Base-by-base conservation (phyloP, 495 filamentous ascomycete species). In the Neurospora cerealis region DNA sequence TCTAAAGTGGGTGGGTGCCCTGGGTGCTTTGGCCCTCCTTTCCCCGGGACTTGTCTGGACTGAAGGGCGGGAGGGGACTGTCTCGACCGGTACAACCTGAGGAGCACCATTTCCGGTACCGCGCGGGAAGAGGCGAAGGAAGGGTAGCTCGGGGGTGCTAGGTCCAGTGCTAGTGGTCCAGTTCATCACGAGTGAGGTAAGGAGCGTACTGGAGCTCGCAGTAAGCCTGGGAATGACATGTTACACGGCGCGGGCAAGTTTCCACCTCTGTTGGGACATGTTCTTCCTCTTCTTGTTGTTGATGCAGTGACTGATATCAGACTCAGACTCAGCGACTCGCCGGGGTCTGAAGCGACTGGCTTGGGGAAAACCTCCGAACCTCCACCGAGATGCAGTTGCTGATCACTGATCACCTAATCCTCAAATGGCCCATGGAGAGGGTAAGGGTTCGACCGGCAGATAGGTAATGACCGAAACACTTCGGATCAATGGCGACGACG, bases 111-210 rank as follows among this genome's bases (percentile, higher is more conserved):
- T 36, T 72, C 69, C 70, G 74, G 74, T 78, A 77, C 74, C 76
- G 76, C 69, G 69, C 76, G 78, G 78, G 76, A 78, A 78, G 73
- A 79, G 76, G 78, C 77, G 77, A 79, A 70, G 9, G 37, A 36
- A 70, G 24, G 54, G 38, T 41, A 41, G 46, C 69, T 75, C 54
- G 11, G 69, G 24, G 60, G 13, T n/a, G 71, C 15, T 60, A 71
- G 40, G 36, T 66, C 21, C 40, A 70, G 17, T 38, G 69, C 69
- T 41, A 73, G 54, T 34, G 15, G 54, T 62, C 28, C 24, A 34
- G 15, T 19, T 15, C 28, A 34, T 9, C 5, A 36, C 19, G 54
- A 19, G 21, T 34, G 54, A 19, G 54, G 54, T 19, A 11, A 28
- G 21, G 24, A 60, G 48, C 11, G 10, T 60, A 7, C 5, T 54